Conservation (phyloP, 495 filamentous ascomycete species). For the Halenospora varia region DNA sequence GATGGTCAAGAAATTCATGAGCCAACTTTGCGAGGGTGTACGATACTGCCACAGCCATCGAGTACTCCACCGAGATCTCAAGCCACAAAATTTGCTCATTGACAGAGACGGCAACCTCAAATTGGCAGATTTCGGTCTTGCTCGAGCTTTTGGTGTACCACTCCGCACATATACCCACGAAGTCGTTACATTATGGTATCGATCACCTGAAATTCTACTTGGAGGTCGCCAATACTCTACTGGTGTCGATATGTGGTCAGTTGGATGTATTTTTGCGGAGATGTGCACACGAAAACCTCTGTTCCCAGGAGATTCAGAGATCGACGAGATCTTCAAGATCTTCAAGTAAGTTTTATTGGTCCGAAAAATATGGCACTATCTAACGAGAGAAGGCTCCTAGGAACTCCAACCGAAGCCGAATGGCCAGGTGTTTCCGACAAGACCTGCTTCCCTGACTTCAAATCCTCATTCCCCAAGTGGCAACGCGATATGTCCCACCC, state of each 20-base stretch:
- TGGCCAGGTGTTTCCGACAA: constrained; percentile 78
- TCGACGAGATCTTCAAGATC: constrained; percentile 99
- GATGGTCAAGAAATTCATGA: constrained; percentile 98
- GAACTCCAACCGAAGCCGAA: constrained; percentile 80
- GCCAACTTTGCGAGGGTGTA: constrained; percentile 84
- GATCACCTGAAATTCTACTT: constrained; percentile 94
- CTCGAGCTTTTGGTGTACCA: constrained; percentile 93
- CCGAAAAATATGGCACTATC: not conserved
- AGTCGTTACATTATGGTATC: constrained; percentile 98
- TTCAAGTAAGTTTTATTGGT: constrained; percentile 64
- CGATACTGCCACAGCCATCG: constrained; percentile 96
- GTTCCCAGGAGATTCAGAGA: constrained; percentile 97
- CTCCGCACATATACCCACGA: constrained; percentile 97
- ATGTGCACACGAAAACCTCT: constrained; percentile 98
- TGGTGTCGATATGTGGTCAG: constrained; percentile 99
- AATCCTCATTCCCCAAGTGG: constrained; percentile 96
- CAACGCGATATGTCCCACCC: constrained; percentile 57
- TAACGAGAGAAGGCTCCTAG: constrained; percentile 63
- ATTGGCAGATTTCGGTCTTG: constrained; percentile 95
- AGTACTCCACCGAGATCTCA: constrained; percentile 91
- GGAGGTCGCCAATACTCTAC: constrained; percentile 97
- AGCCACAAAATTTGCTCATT: constrained; percentile 97
- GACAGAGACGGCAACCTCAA: constrained; percentile 94
- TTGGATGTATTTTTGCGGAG: constrained; percentile 98
- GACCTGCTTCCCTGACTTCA: constrained; percentile 96